Percentiles rank a stretch among this genome's conserved stretches.
phyloP scores from a whole-genome alignment of 1,284 basidiomycete species.

The Moesziomyces aphidis region DNA sequence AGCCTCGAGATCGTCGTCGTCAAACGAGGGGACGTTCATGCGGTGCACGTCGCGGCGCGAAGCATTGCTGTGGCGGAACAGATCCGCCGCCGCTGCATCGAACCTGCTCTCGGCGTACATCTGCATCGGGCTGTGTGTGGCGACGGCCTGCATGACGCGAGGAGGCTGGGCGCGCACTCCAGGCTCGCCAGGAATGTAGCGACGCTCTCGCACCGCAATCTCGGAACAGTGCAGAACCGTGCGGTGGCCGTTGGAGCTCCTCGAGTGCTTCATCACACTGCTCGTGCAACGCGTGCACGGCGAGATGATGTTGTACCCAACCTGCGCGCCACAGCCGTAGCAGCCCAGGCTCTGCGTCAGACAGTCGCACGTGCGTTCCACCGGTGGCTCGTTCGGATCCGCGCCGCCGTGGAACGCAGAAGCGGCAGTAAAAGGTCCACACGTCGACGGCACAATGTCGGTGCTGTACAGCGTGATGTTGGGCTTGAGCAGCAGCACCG shows the following conservation, averaged over 20 bases:
- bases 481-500: conserved; percentile 82
- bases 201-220: conserved; percentile 77
- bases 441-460: conserved; percentile 82
- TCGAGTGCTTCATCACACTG: conserved; percentile 70
- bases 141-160: conserved; percentile 18
- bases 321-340: conserved; percentile 79
- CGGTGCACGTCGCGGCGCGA: conserved; percentile 34
- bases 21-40: conserved; percentile 12
- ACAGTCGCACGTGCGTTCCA: conserved; percentile 76
- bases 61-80: conserved; percentile 31
- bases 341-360: conserved; percentile 82
- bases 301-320: conserved; percentile 69
- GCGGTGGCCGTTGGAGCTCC: conserved; percentile 80
- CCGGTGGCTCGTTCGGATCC: conserved; percentile 67
- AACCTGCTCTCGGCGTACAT: conserved; percentile 11
- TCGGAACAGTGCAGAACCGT: conserved; percentile 87
- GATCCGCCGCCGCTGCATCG: conserved; percentile 13
- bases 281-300: conserved; percentile 65
- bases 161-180: conserved; percentile 71
- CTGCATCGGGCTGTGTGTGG: conserved; percentile 6
- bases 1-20: conserved; percentile 40
- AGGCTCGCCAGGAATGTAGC: conserved; percentile 77
- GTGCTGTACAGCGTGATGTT: conserved; percentile 85
- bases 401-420: conserved; percentile 66
- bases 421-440: conserved; percentile 69